Conservation (phyloP, 2,329 filamentous ascomycete genomes). For the Talaromyces sp. region DNA sequence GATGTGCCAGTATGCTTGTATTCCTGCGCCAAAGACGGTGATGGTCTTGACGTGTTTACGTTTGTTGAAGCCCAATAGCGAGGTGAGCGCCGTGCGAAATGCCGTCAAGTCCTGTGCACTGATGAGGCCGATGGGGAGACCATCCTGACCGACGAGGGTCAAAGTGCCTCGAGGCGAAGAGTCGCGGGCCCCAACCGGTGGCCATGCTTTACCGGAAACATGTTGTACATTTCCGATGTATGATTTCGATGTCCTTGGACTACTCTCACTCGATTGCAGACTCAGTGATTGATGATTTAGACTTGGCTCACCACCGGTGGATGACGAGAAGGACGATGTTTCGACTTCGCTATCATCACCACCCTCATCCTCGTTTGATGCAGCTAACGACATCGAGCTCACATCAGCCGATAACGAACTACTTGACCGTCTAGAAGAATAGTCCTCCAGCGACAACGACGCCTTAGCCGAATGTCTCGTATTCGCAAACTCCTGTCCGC, state of each 20-base stretch:
- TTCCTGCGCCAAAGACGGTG: conserved; percentile 79
- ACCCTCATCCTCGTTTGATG: neutral
- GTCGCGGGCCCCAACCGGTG: conserved; percentile 28
- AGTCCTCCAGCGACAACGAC: conserved; percentile 9
- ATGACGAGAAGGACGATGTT: conserved; percentile 15
- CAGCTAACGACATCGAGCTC: conserved; percentile 9
- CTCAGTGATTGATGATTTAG: conserved; percentile 24
- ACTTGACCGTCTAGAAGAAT: conserved; percentile 11
- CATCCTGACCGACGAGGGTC: conserved; percentile 54
- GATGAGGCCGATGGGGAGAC: conserved; percentile 57
- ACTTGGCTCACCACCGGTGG: conserved; percentile 23
- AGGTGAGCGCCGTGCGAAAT: conserved; percentile 61
- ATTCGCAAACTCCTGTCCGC: conserved; percentile 6
- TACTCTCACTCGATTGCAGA: conserved; percentile 25
- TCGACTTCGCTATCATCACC: conserved; percentile 5
- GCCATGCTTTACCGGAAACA: conserved; percentile 31
- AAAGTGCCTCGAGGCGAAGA: conserved; percentile 54
- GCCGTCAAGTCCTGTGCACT: conserved; percentile 65
- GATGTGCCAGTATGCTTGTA: conserved; percentile 93
- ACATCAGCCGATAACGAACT: conserved; percentile 13
- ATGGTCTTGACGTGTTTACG: conserved; percentile 69
- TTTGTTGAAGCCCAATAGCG: conserved; percentile 56
- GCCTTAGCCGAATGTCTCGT: conserved; percentile 11
- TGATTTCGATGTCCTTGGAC: conserved; percentile 19
- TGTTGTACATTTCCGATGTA: conserved; percentile 21